Evolutionary conservation across 176 grass and related monocot species (phyloP), one percentile per base, ranked within the genome.

Genomic region (Eleusine indica): DNA sequence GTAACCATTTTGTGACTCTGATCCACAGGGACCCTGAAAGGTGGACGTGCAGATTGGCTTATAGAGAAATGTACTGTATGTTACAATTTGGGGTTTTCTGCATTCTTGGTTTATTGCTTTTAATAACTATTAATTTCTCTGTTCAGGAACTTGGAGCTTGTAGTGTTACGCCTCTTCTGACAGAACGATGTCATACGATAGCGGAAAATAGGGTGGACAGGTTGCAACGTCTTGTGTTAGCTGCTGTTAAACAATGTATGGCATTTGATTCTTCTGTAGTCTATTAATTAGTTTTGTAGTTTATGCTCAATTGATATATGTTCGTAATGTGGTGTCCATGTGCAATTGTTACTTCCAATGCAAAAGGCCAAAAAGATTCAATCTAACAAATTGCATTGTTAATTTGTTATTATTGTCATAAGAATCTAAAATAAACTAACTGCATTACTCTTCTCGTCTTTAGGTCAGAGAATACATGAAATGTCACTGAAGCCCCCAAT

Each of bases 61-160:
- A 84, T 98, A 71, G 96, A 98, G 86, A 98, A 98, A 95, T 98
- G 89, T 88, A 98, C 96, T 87, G 96, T 98, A 95, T 92, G 93
- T 95, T 86, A 57, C 73, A 58, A 22, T 86, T 73, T 78, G 67
- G 29, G 29, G 29, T 82, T 28, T 47, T 74, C 4, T 67, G 47
- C 25, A 35, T 86, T 77, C 30, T 65, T 63, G 2, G 9, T 73
- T 74, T n/a, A 65, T 38, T 78, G 77, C 57, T 86, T 73, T 60
- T 87, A 78, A 78, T 87, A 41, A 41, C 30, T 70, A 15, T 54
- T 80, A 52, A 15, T 19, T 74, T 22, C 41, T 28, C 21, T 84
- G 3, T 72, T 80, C 74, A 98, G 96, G 96, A 98, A 94, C 85
- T 98, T 81, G 96, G 96, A 75, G 91, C 96, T 86, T 90, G 80